phyloP scores from a whole-genome alignment of 257 asterid species.

The Capsicum pubescens region DNA sequence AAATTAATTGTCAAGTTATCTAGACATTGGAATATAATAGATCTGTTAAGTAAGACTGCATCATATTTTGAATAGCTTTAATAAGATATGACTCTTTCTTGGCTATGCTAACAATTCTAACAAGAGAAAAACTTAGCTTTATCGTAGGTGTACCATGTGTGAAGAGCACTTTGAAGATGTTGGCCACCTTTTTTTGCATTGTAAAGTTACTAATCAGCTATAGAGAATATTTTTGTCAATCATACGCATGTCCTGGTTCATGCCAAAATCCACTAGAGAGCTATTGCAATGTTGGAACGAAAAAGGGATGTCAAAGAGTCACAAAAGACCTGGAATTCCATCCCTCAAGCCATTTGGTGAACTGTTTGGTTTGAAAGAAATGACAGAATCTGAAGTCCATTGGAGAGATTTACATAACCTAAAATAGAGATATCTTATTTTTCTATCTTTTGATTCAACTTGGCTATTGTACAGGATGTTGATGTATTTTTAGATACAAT shows the following conservation, averaged over 20 bases:
- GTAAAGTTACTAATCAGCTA: constrained; percentile 7
- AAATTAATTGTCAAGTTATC: too few species aligned
- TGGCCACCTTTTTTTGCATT: not conserved
- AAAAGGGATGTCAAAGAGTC: not conserved
- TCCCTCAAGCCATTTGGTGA: not conserved
- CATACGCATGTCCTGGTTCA: not conserved
- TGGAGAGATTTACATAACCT: not conserved
- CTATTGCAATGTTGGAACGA: not conserved
- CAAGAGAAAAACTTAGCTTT: not conserved
- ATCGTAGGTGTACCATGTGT: not conserved
- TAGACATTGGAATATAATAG: too few species aligned
- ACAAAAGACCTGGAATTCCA: not conserved
- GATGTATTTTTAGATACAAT: not conserved
- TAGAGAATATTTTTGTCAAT: not conserved
- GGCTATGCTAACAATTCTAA: too few species aligned
- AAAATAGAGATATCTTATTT: not conserved
- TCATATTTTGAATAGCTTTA: too few species aligned
- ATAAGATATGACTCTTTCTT: too few species aligned
- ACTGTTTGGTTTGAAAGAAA: not conserved
- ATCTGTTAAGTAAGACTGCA: too few species aligned
- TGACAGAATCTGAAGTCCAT: not conserved
- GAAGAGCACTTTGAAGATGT: not conserved
- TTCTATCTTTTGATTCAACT: not conserved
- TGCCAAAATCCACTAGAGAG: not conserved
- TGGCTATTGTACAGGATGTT: not conserved